Conservation (phyloP, 1,139 yeast genomes). For the Geotrichum bryndzae region DNA sequence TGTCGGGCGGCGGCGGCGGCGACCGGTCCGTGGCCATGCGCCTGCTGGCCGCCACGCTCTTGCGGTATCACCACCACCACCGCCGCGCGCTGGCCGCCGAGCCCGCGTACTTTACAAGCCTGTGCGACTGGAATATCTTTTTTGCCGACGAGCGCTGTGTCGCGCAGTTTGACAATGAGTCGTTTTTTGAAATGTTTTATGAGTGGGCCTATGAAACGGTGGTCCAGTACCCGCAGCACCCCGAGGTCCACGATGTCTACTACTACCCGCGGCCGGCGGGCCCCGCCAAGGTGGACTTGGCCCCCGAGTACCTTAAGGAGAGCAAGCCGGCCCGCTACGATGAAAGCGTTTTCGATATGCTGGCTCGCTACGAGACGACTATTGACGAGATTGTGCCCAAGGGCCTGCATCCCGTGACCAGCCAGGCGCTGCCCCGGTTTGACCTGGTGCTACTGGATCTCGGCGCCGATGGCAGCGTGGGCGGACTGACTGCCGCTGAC, state of each 20-base stretch:
- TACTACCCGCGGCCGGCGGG: background rate
- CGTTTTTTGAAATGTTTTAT: background rate
- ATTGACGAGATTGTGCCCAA: background rate
- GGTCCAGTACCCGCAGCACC: background rate
- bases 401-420: background rate
- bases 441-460: background rate
- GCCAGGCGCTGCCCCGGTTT: background rate
- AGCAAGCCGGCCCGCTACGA: background rate
- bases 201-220: background rate
- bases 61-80: background rate
- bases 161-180: background rate
- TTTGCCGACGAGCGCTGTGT: background rate
- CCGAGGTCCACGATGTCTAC: background rate
- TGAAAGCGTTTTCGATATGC: background rate
- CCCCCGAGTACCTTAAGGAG: background rate
- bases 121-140: background rate
- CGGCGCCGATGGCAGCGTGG: background rate
- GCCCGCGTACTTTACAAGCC: background rate
- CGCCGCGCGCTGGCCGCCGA: background rate
- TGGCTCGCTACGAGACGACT: background rate
- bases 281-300: background rate
- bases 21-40: background rate
- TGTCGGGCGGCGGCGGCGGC: background rate
- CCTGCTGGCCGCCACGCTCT: background rate
- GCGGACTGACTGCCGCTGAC: background rate